Evolutionary conservation across 164 flowering plant species (phyloP), one percentile per base, ranked within the genome.

Genomic region (Hamamelis virginiana): DNA sequence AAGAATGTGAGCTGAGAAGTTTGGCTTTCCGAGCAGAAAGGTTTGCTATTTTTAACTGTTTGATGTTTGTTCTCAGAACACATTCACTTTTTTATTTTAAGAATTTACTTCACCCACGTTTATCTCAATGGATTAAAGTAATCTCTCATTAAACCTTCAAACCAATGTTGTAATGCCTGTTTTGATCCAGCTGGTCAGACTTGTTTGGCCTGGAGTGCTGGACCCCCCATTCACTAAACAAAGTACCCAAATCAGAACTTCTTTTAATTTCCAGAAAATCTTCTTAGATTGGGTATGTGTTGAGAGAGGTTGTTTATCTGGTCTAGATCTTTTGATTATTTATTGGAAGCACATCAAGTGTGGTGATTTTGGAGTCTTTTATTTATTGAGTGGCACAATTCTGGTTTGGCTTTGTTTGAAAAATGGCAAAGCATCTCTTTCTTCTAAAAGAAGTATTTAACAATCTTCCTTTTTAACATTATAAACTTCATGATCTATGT

Each of bases 21-120:
- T 75, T 82, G 69, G 87, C 80, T 56, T 96, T 93, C 80, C 90
- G 89, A 48, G 98, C 97, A 43, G 91, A 91, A 74, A 96, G 99
- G 99, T 96, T 75, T 67, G 66, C 45, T 33, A 67, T 66, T 59
- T 12, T 28, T 8, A 27, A 46, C 57, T 26, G 21, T 74, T 44
- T 53, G 12, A 16, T 9, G 52, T n/a, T 25, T 16, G 19, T 3
- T 44, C 19, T 21, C 22, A 33, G 21, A 60, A 28, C 59, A 55
- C 16, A 22, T 22, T 55, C n/a, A n/a, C n/a, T 55, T 23, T 11
- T 51, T 51, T 51, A 21, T 6, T 16, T 16, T 18, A 18, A 19
- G 55, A 18, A 5, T 10, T 23, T 14, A 23, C 59, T 55, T 23
- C 22, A 27, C 27, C 3, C 27, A 55, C 23, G 22, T 9, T 55